Conservation (phyloP, 116 monocot genomes). For the Posidonia oceanica region DNA sequence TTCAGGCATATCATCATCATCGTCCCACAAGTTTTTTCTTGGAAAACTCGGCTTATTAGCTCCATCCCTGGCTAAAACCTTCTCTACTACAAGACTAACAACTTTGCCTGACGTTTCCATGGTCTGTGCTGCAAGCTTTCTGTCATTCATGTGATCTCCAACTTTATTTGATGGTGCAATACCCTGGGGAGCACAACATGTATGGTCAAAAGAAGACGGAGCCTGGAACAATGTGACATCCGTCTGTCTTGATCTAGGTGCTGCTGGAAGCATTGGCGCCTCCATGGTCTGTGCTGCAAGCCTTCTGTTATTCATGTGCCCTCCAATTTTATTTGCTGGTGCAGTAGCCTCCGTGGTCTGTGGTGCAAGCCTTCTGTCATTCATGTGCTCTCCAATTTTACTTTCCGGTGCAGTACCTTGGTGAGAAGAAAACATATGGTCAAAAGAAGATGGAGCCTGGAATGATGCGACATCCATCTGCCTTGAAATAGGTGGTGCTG, state of each 20-base stretch:
- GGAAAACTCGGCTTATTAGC: background rate
- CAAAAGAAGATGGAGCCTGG: constrained; percentile 7
- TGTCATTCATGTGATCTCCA: constrained; percentile 7
- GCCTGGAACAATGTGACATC: background rate
- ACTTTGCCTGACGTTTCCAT: background rate
- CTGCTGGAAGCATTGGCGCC: background rate
- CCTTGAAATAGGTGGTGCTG: constrained; percentile 5
- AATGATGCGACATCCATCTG: constrained; percentile 3
- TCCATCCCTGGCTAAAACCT: background rate
- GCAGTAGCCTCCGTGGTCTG: background rate
- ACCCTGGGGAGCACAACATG: constrained; percentile 1
- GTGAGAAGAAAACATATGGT: background rate
- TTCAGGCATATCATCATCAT: constrained; percentile 80
- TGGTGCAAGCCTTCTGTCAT: constrained; percentile 4
- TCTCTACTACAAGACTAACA: background rate
- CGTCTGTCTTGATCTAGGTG: constrained; percentile 5
- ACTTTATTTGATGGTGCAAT: background rate
- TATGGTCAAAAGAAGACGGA: constrained; percentile 4
- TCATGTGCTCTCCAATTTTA: constrained; percentile 4
- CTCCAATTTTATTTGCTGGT: constrained; percentile 5
- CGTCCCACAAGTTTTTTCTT: constrained; percentile 30
- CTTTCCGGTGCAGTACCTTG: background rate
- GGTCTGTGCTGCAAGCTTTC: background rate
- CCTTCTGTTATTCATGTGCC: constrained; percentile 2
- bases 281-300: background rate